Evolutionary conservation across 2,329 filamentous ascomycete species (phyloP), one percentile per base, ranked within the genome.

Genomic region (Bipolaris sorokiniana): DNA sequence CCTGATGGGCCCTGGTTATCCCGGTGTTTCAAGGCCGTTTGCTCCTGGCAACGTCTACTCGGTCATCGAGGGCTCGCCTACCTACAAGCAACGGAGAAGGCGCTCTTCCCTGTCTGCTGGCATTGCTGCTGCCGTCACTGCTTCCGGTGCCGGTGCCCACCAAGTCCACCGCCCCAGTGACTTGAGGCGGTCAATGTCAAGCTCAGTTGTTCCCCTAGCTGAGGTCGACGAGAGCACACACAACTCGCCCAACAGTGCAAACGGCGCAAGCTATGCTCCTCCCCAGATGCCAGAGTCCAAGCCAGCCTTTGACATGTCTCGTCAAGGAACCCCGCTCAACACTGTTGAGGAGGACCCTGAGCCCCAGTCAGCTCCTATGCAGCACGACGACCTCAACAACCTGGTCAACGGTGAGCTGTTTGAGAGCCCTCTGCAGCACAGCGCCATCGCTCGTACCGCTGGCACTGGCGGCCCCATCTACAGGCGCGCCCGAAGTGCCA

Each of bases 41-140:
- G 91, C 91, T 66, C 81, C 83, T 50, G 90, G 89, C 77, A 96
- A 92, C 75, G 90, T 95, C 67, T 97, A 96, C 82, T 94, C 92
- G 47, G 93, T 97, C 48, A 95, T 98, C 73, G 95, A 99, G 81
- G 95, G 95, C 47, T 99, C 95, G 26, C 95, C 95, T 11, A 98
- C 95, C 36, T 99, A 99, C 82, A 99, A 99, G 85, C 95, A 98
- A 82, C 88, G 95, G 69, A 87, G 95, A 76, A 88, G 95, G 66
- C 90, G 95, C 62, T 97, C 95, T 34, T 98, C 94, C 40, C 92
- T 98, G 62, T 92, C 94, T 22, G 89, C 91, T 11, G 87, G 89
- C 65, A 86, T 92, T 75, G 88, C 90, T 59, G 86, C 89, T 64
- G 86, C 88, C 62, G 85, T 89, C n/a, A 83, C 86, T 45, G 81